These are phyloP conservation scores for Phytopythium mirpurense DNA, from an alignment of 352 stramenopile genomes.

Conservation along the genomic window DNA sequence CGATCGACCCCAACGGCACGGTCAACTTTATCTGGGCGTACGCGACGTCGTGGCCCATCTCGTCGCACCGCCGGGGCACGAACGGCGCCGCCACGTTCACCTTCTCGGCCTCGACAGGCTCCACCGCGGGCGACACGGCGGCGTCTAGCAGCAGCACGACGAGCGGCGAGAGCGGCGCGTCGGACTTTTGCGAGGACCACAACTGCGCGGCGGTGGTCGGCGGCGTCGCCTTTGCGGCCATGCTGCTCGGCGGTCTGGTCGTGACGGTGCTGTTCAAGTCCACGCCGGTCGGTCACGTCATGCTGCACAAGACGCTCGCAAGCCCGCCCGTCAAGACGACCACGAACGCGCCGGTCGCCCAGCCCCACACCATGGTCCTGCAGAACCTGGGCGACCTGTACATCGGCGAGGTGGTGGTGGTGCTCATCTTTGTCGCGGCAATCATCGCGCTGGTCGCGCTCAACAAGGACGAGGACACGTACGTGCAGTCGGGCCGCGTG, in stretches of 20 bases:
- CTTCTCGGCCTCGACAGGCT: slow-evolving; percentile 20
- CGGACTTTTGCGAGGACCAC: slow-evolving; percentile 42
- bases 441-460: slow-evolving; percentile 38
- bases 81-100: slow-evolving; percentile 50
- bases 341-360: slow-evolving; percentile 38
- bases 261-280: slow-evolving; percentile 33
- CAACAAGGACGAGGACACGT: slow-evolving; percentile 24
- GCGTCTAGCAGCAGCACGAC: slow-evolving; percentile 15
- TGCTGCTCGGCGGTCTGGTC: slow-evolving; percentile 50
- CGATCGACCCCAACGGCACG: slow-evolving; percentile 24
- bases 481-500: slow-evolving; percentile 49
- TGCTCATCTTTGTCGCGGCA: slow-evolving; percentile 56
- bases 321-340: slow-evolving; percentile 42
- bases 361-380: slow-evolving; percentile 36
- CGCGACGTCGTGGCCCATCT: slow-evolving; percentile 60
- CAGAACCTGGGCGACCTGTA: slow-evolving; percentile 54
- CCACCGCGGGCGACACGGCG: slow-evolving; percentile 6
- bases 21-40: slow-evolving; percentile 72
- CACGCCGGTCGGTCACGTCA: slow-evolving; percentile 26
- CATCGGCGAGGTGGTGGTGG: slow-evolving; percentile 54
- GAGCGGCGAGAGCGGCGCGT: slow-evolving; percentile 14
- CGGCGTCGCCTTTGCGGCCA: slow-evolving; percentile 37
- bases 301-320: slow-evolving; percentile 49
- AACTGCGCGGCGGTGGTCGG: slow-evolving; percentile 66
- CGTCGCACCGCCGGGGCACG: slow-evolving; percentile 35